Percentiles rank a stretch among this genome's conserved stretches.
Evolutionary conservation across 164 flowering plant genomes (phyloP).

Genomic region (Nymphaea thermarum): DNA sequence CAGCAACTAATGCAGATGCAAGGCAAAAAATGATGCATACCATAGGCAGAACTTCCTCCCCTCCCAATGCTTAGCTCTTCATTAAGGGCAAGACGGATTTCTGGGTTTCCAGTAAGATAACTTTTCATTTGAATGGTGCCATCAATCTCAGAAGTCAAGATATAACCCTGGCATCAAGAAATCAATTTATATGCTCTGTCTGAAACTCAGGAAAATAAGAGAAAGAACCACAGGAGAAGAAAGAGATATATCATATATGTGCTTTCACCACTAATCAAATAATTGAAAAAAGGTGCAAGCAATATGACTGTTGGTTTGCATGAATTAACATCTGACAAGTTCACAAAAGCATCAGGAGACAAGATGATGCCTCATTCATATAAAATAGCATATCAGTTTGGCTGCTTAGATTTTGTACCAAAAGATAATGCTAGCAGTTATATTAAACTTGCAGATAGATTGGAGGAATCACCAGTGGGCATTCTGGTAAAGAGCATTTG

Average conservation of each 20-base stretch:
- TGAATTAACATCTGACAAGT: not conserved
- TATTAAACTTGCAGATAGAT: too few species aligned
- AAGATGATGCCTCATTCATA: too few species aligned
- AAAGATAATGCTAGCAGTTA: too few species aligned
- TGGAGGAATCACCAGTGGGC: too few species aligned
- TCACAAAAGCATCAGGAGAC: not conserved
- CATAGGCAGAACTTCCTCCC: conserved; percentile 55
- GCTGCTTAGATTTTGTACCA: too few species aligned
- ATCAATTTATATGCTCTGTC: conserved; percentile 3
- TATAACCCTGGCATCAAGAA: conserved; percentile 59
- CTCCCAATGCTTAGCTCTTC: conserved; percentile 82
- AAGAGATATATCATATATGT: not conserved
- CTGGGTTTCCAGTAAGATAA: conserved; percentile 90
- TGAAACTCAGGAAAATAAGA: not conserved
- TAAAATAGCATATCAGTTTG: too few species aligned
- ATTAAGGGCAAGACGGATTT: conserved; percentile 83
- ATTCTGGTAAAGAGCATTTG: too few species aligned
- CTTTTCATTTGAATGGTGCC: conserved; percentile 99
- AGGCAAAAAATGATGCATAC: conserved; percentile 23
- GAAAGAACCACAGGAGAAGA: not conserved
- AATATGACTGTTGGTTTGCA: not conserved
- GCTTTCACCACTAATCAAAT: not conserved
- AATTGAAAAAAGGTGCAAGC: not conserved
- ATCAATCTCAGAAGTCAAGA: conserved; percentile 95
- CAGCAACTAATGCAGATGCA: not conserved